Percentiles rank a stretch among this genome's conserved stretches.
Evolutionary conservation across 2,329 filamentous ascomycete genomes (phyloP).

Genomic region (Emmonsiellopsis sp.): DNA sequence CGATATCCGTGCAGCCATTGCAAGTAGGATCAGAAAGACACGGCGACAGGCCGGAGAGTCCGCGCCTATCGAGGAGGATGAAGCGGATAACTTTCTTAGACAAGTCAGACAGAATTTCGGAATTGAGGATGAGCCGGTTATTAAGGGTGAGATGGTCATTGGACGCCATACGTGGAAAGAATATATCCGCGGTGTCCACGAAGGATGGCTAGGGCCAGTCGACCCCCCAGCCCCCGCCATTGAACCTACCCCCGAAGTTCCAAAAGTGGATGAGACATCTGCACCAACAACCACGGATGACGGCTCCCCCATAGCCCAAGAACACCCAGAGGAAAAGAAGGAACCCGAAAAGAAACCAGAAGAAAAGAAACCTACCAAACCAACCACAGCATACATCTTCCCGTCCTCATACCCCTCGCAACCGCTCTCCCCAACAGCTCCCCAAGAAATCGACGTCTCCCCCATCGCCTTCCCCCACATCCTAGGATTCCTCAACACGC

Average conservation of each 20-base stretch:
- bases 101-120: constrained; percentile 56
- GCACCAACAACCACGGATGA: constrained; percentile 9
- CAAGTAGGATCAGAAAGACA: constrained; percentile 67
- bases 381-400: constrained; percentile 65
- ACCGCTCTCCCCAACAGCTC: constrained; percentile 54
- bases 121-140: constrained; percentile 61
- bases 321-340: constrained; percentile 38
- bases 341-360: constrained; percentile 40
- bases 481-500: constrained; percentile 85
- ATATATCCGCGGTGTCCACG: constrained; percentile 84
- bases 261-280: constrained; percentile 11
- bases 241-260: constrained; percentile 12
- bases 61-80: constrained; percentile 29
- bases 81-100: constrained; percentile 53
- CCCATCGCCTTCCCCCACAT: constrained; percentile 77
- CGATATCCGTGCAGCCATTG: constrained; percentile 79
- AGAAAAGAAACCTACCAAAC: constrained; percentile 43
- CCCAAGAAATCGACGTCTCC: constrained; percentile 63
- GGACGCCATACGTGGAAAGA: constrained; percentile 96
- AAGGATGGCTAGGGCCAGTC: constrained; percentile 89
- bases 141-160: constrained; percentile 76
- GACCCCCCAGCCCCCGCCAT: constrained; percentile 33
- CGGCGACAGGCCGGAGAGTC: constrained; percentile 53
- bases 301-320: constrained; percentile 15
- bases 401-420: constrained; percentile 62